Base-by-base conservation (phyloP, 2,329 filamentous ascomycete species). In the Metarhizium robertsii region DNA sequence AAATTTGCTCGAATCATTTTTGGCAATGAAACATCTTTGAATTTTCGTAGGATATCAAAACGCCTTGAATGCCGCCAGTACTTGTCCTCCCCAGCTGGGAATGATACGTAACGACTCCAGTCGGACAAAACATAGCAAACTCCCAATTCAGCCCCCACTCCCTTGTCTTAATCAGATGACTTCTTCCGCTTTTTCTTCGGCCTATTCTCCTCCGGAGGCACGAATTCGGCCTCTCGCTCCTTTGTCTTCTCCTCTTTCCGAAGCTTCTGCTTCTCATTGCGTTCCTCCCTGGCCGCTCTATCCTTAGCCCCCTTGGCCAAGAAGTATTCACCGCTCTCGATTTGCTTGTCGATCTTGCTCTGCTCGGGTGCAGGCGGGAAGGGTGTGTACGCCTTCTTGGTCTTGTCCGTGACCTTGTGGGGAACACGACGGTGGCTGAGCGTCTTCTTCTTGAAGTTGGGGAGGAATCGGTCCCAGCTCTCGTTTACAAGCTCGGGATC, bases 281-380 rank as follows among this genome's bases (percentile, higher is more conserved):
- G 79, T 66, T 90, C 88, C 67, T 92, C 87, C 71, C 88, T 85
- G 50, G 79, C 84, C 54, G 86, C 87, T 58, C 92, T 80, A 66
- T 95, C 90, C 79, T 95, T 96, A 58, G 90, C 92, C 67, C 92
- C 85, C 78, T 96, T 96, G 67, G 86, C 86, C 67, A 99, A 73
- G 72, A 97, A 97, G 75, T 95, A 99, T 75, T 97, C 92, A 74
- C 94, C 92, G 64, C 84, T 92, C 78, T 99, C 94, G 76, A 99
- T 96, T 80, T 99, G 92, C 72, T 91, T 75, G 73, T 99, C 94
- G 64, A 99, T 83, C 83, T 97, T 99, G 83, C 92, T 96, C 88
- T 96, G 96, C 79, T 99, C 92, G 61, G 92, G 91, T 47, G 91
- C 83, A 6, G 94, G 94, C 51, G 94, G 94, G 85, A 99, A 99